Percentiles rank a stretch among this genome's conserved stretches.
Conservation (phyloP, 148 eudicot genomes). For the Camellia granthamiana region DNA sequence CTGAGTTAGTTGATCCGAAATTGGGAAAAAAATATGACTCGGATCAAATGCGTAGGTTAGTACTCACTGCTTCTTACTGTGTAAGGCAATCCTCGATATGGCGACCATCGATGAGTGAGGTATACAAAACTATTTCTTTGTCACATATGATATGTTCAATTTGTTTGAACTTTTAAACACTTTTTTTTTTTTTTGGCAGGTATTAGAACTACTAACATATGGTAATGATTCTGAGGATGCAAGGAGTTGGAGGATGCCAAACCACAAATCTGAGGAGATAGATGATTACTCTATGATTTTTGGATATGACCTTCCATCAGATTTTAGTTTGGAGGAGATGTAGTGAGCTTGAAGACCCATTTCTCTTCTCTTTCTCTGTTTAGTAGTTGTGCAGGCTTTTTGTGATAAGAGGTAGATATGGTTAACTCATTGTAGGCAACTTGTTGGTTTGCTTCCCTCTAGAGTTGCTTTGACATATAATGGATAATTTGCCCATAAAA, state of each 20-base stretch:
- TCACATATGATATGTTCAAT: neutral
- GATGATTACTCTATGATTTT: constrained; percentile 82
- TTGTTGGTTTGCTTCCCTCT: neutral
- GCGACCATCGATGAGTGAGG: constrained; percentile 93
- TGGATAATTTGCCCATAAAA: too few species aligned
- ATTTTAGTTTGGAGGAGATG: constrained; percentile 47
- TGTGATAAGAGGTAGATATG: neutral
- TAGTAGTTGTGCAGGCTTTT: neutral
- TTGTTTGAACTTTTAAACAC: neutral
- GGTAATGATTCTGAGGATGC: constrained; percentile 48
- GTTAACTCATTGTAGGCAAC: neutral
- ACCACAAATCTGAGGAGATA: constrained; percentile 48
- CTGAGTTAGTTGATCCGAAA: constrained; percentile 68
- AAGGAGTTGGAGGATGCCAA: constrained; percentile 49
- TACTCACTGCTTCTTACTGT: constrained; percentile 75
- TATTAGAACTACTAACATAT: constrained; percentile 48
- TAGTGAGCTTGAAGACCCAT: neutral
- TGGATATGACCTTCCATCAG: constrained; percentile 66
- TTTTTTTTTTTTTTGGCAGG: constrained; percentile 25
- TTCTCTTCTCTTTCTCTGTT: neutral
- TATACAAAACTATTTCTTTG: constrained; percentile 4
- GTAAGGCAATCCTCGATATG: constrained; percentile 66
- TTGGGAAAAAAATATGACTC: constrained; percentile 49
- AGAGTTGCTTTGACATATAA: neutral
- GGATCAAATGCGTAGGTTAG: constrained; percentile 55